Conservation (phyloP, 345 rosid genomes). For the Eucalyptus rudis region DNA sequence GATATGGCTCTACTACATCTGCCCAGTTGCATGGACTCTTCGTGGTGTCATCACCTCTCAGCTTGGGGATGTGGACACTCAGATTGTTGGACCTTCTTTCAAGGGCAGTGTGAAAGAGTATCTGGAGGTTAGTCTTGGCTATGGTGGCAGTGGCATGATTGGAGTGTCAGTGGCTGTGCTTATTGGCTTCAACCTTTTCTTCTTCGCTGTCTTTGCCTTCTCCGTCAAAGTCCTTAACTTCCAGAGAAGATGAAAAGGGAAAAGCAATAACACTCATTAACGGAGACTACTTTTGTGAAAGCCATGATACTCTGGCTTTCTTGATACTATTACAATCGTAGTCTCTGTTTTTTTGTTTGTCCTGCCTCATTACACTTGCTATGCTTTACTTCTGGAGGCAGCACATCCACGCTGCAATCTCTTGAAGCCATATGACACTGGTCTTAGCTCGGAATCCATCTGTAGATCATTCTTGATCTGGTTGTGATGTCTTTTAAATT, state of each 20-base stretch:
- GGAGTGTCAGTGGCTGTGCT: slow-evolving; percentile 45
- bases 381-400: background rate
- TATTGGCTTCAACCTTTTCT: slow-evolving; percentile 35
- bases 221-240: slow-evolving; percentile 63
- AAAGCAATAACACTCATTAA: background rate
- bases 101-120: slow-evolving; percentile 59
- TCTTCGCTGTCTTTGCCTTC: slow-evolving; percentile 45
- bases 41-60: slow-evolving; percentile 62
- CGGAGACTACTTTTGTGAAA: background rate
- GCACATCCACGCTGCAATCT: background rate
- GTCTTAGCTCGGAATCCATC: background rate
- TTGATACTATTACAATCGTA: background rate
- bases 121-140: slow-evolving; percentile 35
- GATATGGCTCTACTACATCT: slow-evolving; percentile 85
- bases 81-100: slow-evolving; percentile 34
- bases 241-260: slow-evolving; percentile 50
- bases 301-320: background rate
- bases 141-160: slow-evolving; percentile 13
- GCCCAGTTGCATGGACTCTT: slow-evolving; percentile 85
- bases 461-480: background rate
- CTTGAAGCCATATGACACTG: background rate
- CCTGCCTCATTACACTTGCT: background rate
- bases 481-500: background rate
- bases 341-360: background rate
- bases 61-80: slow-evolving; percentile 69